Evolutionary conservation across 75 land plant genomes (phyloP).

Genomic region (Ceratopteris richardii): DNA sequence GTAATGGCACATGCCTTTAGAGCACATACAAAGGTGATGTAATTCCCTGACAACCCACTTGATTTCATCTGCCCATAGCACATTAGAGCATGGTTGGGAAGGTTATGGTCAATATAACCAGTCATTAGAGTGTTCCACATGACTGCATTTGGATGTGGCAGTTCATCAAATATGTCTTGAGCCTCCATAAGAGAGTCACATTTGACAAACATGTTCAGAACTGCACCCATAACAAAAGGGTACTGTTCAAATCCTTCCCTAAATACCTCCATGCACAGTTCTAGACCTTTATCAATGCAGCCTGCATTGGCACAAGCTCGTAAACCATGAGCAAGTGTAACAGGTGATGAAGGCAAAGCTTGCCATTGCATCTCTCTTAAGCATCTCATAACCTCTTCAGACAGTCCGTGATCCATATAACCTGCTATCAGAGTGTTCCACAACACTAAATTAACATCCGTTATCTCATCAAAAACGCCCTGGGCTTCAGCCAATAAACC

Average conservation of each 20-base stretch:
- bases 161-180: conserved; percentile 36
- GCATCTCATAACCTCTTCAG: not conserved
- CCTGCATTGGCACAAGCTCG: conserved; percentile 43
- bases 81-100: conserved; percentile 29
- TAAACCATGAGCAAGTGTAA: conserved; percentile 39
- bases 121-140: conserved; percentile 67
- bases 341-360: not conserved
- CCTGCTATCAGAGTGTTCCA: conserved; percentile 32
- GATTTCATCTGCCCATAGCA: conserved; percentile 37
- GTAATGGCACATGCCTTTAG: not conserved
- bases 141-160: conserved; percentile 41
- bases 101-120: conserved; percentile 60
- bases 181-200: conserved; percentile 46
- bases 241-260: conserved; percentile 12
- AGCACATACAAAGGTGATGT: conserved; percentile 1
- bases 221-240: conserved; percentile 32
- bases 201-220: conserved; percentile 64
- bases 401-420: not conserved
- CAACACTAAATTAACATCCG: conserved; percentile 9
- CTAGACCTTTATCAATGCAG: conserved; percentile 29
- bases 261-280: conserved; percentile 34
- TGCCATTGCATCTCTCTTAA: not conserved
- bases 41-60: not conserved
- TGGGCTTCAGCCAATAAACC: conserved; percentile 26
- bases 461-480: conserved; percentile 18